phyloP scores from a whole-genome alignment of 768 basidiomycete species.

The Pleurotus tuoliensis region DNA sequence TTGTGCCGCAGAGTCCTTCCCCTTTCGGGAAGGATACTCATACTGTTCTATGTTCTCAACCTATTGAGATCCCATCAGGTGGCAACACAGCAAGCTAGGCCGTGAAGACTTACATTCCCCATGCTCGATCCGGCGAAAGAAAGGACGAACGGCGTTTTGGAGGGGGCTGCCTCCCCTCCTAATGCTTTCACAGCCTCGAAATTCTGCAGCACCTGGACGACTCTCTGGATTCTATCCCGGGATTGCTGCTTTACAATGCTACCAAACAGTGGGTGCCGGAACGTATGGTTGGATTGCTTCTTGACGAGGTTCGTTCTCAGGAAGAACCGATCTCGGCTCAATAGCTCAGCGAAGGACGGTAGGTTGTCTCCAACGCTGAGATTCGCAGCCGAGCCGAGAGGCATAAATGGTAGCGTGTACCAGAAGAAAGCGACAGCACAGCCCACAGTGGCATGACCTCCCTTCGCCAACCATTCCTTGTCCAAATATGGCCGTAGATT shows the following conservation, averaged over 20 bases:
- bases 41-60: conserved; percentile 6
- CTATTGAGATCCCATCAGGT: not conserved
- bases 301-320: conserved; percentile 35
- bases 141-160: conserved; percentile 7
- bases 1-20: not conserved
- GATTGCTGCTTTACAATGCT: conserved; percentile 30
- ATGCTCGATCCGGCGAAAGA: conserved; percentile 7
- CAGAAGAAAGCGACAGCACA: conserved; percentile 39
- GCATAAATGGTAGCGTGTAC: conserved; percentile 44
- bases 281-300: conserved; percentile 26
- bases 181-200: conserved; percentile 11
- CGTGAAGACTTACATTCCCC: not conserved
- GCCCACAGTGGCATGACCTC: conserved; percentile 41
- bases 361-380: conserved; percentile 30
- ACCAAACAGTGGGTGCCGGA: conserved; percentile 42
- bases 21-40: not conserved
- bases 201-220: conserved; percentile 18
- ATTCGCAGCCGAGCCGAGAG: conserved; percentile 24
- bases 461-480: conserved; percentile 37
- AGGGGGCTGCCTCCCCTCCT: conserved; percentile 11
- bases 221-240: conserved; percentile 20
- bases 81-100: not conserved
- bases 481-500: conserved; percentile 51
- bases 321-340: conserved; percentile 45
- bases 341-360: conserved; percentile 36